phyloP scores from a whole-genome alignment of 768 basidiomycete species.

The Gloeopeniophorella convolvens region DNA sequence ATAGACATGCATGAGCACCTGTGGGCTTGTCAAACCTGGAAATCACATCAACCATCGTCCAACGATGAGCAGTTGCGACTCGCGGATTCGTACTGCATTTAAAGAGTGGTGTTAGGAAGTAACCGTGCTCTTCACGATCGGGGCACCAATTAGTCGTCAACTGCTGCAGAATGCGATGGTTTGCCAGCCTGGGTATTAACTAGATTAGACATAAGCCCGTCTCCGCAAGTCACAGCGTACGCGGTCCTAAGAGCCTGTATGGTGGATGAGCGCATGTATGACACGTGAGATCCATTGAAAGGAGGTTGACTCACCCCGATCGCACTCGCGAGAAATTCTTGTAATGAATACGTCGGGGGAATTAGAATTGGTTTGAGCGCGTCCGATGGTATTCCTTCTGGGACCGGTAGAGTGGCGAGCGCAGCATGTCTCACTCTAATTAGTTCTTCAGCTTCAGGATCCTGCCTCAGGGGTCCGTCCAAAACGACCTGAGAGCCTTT shows the following conservation, averaged over 20 bases:
- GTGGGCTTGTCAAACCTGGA: constrained; percentile 55
- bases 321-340: constrained; percentile 59
- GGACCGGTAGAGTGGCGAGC: constrained; percentile 57
- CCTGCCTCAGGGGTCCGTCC: neutral
- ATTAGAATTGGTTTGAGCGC: constrained; percentile 63
- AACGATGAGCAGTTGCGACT: constrained; percentile 69
- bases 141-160: constrained; percentile 72
- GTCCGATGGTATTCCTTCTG: constrained; percentile 55
- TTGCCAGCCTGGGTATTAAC: constrained; percentile 42
- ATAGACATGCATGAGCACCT: constrained; percentile 33
- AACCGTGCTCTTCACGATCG: constrained; percentile 78
- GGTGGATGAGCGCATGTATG: constrained; percentile 10
- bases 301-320: constrained; percentile 42
- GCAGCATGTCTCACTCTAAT: constrained; percentile 49
- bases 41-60: constrained; percentile 58
- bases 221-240: constrained; percentile 33
- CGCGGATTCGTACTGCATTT: constrained; percentile 78
- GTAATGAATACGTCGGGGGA: constrained; percentile 54
- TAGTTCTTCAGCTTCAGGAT: constrained; percentile 23
- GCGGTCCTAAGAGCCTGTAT: constrained; percentile 47
- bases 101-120: constrained; percentile 64
- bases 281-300: constrained; percentile 2
- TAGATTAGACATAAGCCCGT: neutral
- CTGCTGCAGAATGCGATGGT: constrained; percentile 62
- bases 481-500: constrained; percentile 1